These are phyloP conservation scores for Leccinum longicurvipes DNA, from an alignment of 768 basidiomycete genomes.

Conservation along the genomic window DNA sequence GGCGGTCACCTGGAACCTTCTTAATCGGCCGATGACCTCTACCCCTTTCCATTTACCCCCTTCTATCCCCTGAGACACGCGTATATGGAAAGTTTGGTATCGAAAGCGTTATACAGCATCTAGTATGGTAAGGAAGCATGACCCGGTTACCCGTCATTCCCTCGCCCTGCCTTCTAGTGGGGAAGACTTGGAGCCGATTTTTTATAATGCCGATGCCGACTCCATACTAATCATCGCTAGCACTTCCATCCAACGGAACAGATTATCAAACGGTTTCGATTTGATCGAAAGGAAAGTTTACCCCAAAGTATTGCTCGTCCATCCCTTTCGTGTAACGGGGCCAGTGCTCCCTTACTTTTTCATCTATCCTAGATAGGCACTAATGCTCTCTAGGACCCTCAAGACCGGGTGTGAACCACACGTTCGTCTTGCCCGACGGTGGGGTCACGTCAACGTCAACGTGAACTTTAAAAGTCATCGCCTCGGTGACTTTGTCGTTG, in stretches of 20 bases:
- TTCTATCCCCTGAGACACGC: slow-evolving; percentile 8
- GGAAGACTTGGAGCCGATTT: background rate
- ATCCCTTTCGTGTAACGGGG: slow-evolving; percentile 11
- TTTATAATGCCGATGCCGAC: background rate
- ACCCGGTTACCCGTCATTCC: slow-evolving; percentile 9
- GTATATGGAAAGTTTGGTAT: slow-evolving; percentile 28
- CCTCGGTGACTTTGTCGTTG: background rate
- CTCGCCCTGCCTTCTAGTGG: background rate
- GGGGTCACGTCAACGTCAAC: slow-evolving; percentile 9
- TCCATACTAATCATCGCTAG: background rate
- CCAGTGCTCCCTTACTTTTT: slow-evolving; percentile 6
- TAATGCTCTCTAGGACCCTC: background rate
- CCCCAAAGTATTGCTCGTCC: background rate
- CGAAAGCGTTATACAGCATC: slow-evolving; percentile 17
- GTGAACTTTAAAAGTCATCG: slow-evolving; percentile 8
- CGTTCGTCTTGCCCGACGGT: slow-evolving; percentile 1
- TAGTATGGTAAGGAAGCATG: background rate
- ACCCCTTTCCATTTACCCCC: background rate
- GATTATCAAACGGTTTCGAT: background rate
- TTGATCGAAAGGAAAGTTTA: slow-evolving; percentile 3
- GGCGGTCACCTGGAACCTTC: background rate
- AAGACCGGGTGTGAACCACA: slow-evolving; percentile 12
- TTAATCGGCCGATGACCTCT: background rate
- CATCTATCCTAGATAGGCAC: slow-evolving; percentile 23
- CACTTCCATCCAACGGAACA: background rate